phyloP scores from a whole-genome alignment of 164 flowering plant genomes.

The grape (Vitis vinifera) region ASM3070453v1 NC_081818.1:20594001-20594500 shows the following conservation, averaged over 20 bases:
- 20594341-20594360: too few relatives aligned
- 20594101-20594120: constrained; percentile 83
- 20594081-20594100: constrained; percentile 76
- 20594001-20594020: constrained; percentile 97
- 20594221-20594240: neutral
- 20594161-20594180: constrained; percentile 93
- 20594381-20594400: too few relatives aligned
- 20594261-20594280: too few relatives aligned
- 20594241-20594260: neutral
- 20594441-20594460: too few relatives aligned
- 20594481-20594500: too few relatives aligned
- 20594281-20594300: too few relatives aligned
- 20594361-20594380: too few relatives aligned
- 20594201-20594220: constrained; percentile 81
- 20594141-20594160: constrained; percentile 92
- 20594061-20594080: constrained; percentile 71
- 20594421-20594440: too few relatives aligned
- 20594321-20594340: too few relatives aligned
- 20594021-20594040: constrained; percentile 60
- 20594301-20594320: too few relatives aligned
- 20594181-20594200: constrained; percentile 73
- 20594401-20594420: too few relatives aligned
- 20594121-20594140: constrained; percentile 84
- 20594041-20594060: constrained; percentile 45
- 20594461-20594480: too few relatives aligned